A percentile compares a stretch with the other conserved stretches of the same genome.
Evolutionary conservation across 2,329 filamentous ascomycete genomes (phyloP).

Genomic region (Aspergillus candidus): DNA sequence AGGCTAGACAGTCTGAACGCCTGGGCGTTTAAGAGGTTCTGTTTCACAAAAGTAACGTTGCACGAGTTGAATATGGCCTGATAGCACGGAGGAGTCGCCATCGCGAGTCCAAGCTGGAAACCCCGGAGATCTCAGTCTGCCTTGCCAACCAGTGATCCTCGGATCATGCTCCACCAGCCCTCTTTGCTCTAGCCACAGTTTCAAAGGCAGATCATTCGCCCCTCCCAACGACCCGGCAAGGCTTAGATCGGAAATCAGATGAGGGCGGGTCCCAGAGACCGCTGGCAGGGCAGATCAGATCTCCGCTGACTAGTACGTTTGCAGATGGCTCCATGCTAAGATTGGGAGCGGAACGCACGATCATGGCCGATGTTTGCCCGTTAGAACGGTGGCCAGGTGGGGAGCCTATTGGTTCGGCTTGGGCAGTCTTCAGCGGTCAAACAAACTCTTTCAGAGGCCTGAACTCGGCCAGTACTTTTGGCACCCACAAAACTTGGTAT

Average conservation of each 20-base stretch:
- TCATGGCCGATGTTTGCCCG: slow-evolving; percentile 26
- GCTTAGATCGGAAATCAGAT: too few relatives aligned
- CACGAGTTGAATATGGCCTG: slow-evolving; percentile 26
- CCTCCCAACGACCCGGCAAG: not conserved
- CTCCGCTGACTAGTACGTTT: slow-evolving; percentile 26
- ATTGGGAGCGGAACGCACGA: slow-evolving; percentile 14
- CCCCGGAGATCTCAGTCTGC: slow-evolving; percentile 14
- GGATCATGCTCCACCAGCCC: slow-evolving; percentile 1
- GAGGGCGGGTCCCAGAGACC: too few relatives aligned
- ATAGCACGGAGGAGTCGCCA: slow-evolving; percentile 15
- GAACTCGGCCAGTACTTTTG: slow-evolving; percentile 18
- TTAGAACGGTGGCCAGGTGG: slow-evolving; percentile 10
- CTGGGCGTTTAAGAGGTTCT: slow-evolving; percentile 26
- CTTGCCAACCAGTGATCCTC: slow-evolving; percentile 19
- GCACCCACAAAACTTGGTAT: not conserved
- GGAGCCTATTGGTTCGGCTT: slow-evolving; percentile 22
- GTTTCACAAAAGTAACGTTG: slow-evolving; percentile 38
- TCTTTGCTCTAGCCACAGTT: not conserved
- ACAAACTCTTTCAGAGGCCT: slow-evolving; percentile 18
- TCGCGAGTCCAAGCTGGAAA: slow-evolving; percentile 17
- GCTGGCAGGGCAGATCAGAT: slow-evolving; percentile 11
- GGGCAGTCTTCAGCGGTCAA: slow-evolving; percentile 20
- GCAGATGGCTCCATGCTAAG: slow-evolving; percentile 14
- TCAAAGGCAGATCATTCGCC: too few relatives aligned
- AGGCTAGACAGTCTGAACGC: slow-evolving; percentile 18